Base-by-base conservation (phyloP, 176 grass and related monocot species). In the Oryza meridionalis region DNA sequence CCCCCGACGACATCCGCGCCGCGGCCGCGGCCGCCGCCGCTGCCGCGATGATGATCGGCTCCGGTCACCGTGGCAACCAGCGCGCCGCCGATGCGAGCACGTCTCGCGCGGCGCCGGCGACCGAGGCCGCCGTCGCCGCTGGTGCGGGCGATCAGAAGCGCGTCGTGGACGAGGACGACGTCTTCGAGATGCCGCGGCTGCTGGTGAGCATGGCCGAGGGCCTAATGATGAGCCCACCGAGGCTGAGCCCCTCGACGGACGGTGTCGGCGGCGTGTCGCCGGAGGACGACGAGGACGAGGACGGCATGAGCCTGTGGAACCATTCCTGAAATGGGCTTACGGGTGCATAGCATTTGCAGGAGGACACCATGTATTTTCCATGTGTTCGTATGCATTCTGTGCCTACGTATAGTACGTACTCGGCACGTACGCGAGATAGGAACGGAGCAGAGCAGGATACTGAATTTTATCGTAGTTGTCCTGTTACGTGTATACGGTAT, bases 201-300 rank as follows among this genome's bases (percentile, higher is more conserved):
- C 79, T 94, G 69, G 79, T 46, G 51, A 90, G 81, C 79, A 94
- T 97, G 94, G 91, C 94, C 3, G 94, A 97, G 89, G 94, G 94
- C 53, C 72, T 97, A 68, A 94, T 97, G 91, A 94, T 97, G 91
- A 97, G 89, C 80, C 94, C 94, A 37, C 94, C 91, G 55, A 71
- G 85, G 75, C 72, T 94, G 37, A 81, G 82, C 38, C 72, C 76
- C 2, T 65, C 33, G 21, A 33, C 78, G 38, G 69, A 78, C n/a
- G 55, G 55, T 19, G 37, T 38, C 37, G 46, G 11, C 7, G 61
- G 16, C 46, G 78, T 4, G 70, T 66, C 15, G 78, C 51, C 17
- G 66, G 78, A 85, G 53, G 70, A 79, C 17, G 81, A 72, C 2
- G 65, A 46, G 15, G 13, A 81, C 9, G 64, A 75, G 14, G 51